These are phyloP conservation scores for Phytophthora cactorum DNA, from an alignment of 352 stramenopile genomes.

Conservation along the genomic window DNA sequence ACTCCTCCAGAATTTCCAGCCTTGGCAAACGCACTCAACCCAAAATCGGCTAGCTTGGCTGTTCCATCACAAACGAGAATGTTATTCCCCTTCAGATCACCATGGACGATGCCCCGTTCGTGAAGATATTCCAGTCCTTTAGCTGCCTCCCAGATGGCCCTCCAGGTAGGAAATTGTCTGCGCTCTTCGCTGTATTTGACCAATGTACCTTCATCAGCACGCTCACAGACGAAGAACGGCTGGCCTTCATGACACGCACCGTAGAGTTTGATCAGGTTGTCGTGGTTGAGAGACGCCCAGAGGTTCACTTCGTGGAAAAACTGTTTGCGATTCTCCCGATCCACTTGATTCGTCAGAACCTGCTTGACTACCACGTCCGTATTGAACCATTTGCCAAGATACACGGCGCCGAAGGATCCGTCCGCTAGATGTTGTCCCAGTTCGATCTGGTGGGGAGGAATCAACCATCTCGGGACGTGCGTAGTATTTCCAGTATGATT, in stretches of 20 bases:
- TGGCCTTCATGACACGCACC: conserved; percentile 26
- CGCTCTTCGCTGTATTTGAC: conserved; percentile 7
- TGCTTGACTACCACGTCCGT: conserved; percentile 1
- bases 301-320: conserved; percentile 4
- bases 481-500: neutral
- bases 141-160: conserved; percentile 10
- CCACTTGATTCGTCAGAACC: neutral
- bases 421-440: neutral
- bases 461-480: neutral
- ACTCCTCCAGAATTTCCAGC: neutral
- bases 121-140: conserved; percentile 40
- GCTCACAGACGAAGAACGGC: conserved; percentile 29
- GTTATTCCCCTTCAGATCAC: conserved; percentile 41
- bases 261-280: conserved; percentile 36
- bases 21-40: conserved; percentile 23
- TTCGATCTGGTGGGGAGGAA: conserved; percentile 2
- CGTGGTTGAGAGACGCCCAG: conserved; percentile 17
- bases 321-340: neutral
- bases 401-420: neutral
- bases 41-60: conserved; percentile 31
- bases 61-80: conserved; percentile 35
- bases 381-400: conserved; percentile 1
- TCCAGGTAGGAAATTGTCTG: conserved; percentile 5
- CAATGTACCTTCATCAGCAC: conserved; percentile 2
- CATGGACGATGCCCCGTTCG: conserved; percentile 21